Conservation (phyloP, 495 filamentous ascomycete species). For the Xylaria flabelliformis region DNA sequence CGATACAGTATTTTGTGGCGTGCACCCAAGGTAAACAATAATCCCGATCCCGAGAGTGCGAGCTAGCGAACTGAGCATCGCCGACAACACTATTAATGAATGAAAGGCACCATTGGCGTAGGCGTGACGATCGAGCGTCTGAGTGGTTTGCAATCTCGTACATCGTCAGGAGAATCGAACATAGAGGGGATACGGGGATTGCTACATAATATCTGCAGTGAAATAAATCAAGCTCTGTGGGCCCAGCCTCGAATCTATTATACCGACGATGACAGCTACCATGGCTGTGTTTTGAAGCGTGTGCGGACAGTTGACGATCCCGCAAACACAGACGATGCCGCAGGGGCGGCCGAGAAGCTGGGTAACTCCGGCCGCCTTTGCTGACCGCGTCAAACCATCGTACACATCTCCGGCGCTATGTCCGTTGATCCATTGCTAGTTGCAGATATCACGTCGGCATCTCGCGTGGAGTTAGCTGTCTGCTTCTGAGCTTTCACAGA, state of each 20-base stretch:
- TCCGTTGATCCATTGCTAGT: neutral
- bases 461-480: neutral
- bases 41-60: neutral
- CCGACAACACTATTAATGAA: neutral
- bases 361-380: conserved; percentile 11
- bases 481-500: neutral
- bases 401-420: neutral
- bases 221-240: neutral
- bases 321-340: neutral
- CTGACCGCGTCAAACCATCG: neutral
- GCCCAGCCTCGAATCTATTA: neutral
- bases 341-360: neutral
- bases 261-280: neutral
- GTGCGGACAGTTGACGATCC: conserved; percentile 9
- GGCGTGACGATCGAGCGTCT: neutral
- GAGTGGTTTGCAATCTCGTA: neutral
- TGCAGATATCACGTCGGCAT: neutral
- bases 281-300: neutral
- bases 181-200: neutral
- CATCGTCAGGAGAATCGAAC: neutral
- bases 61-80: neutral
- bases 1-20: neutral
- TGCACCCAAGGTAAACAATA: neutral
- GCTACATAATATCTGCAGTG: neutral
- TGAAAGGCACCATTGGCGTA: neutral